These are phyloP conservation scores for Xylaria telfairii DNA, from an alignment of 495 filamentous ascomycete species.

Conservation along the genomic window DNA sequence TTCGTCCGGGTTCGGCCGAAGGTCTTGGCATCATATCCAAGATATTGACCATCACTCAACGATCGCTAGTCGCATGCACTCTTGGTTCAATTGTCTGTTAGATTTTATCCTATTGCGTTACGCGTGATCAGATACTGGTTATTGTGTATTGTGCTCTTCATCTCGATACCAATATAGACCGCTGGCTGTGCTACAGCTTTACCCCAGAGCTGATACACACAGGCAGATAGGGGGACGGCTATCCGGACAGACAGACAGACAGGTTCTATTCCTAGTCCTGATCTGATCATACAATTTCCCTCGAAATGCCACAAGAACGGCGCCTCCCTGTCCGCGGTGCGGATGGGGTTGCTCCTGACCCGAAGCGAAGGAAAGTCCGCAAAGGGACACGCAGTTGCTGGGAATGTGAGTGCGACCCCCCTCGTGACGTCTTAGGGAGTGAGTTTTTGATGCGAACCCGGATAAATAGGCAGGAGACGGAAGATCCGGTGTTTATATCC, in stretches of 20 bases:
- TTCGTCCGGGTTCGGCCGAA: conserved; percentile 36
- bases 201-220: not conserved
- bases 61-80: not conserved
- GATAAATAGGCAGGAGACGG: conserved; percentile 48
- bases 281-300: not conserved
- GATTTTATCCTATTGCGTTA: not conserved
- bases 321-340: not conserved
- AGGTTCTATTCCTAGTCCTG: not conserved
- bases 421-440: not conserved
- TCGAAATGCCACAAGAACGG: conserved; percentile 14
- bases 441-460: not conserved
- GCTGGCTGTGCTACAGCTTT: conserved; percentile 3
- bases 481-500: conserved; percentile 55
- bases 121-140: not conserved
- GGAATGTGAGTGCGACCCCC: conserved; percentile 53
- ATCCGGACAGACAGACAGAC: not conserved
- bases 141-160: not conserved
- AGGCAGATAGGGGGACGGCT: not conserved
- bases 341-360: conserved; percentile 14
- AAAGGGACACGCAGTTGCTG: conserved; percentile 63
- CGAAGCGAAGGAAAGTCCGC: conserved; percentile 55
- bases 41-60: conserved; percentile 1
- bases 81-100: not conserved
- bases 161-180: not conserved
- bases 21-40: conserved; percentile 30